Evolutionary conservation across 148 eudicot species (phyloP), one percentile per base, ranked within the genome.

Genomic region (Persicaria maculosa): DNA sequence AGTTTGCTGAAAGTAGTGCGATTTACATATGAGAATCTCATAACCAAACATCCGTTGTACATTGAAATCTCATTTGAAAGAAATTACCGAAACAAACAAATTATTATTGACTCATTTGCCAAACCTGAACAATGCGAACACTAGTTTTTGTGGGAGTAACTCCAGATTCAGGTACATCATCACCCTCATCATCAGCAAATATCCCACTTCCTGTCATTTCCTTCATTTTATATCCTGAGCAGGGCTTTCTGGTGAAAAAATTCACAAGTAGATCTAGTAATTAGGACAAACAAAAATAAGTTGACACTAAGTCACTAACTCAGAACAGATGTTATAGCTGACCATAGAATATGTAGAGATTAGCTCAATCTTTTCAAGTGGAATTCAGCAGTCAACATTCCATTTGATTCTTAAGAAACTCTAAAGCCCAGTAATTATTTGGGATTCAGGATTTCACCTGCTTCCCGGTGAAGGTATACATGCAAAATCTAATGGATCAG

Each of bases 201-300:
- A 93, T 91, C 78, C 90, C 91, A 78, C 90, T 93, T 52, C 97
- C 98, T 46, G 86, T 91, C 80, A 93, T 91, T 77, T 93, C 98
- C 84, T 88, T 93, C 82, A 91, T 78, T 83, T 93, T 93, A 82
- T 89, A 85, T 50, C 92, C 97, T 22, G 98, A 93, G 74, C 97
- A 89, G 53, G 97, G 97, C 72, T 89, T 93, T 8, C 73, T 71
- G 73, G 73, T 71, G 73, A 71, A n/a, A n/a, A 46, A 7, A 22
- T 47, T 4, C 70, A 40, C n/a, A 40, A 17, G 40, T 65, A 65
- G 47, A 7, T 11, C 70, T 6, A 15, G 70, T 17, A 14, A 22
- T 59, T n/a, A 8, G 65, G n/a, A 52, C 65, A 10, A 71, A 19
- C 31, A 5, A 7, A 5, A 10, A 12, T 4, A n/a, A 7, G n/a